These are phyloP conservation scores for Termitomyces sp. DNA, from an alignment of 768 basidiomycete species.

Conservation along the genomic window DNA sequence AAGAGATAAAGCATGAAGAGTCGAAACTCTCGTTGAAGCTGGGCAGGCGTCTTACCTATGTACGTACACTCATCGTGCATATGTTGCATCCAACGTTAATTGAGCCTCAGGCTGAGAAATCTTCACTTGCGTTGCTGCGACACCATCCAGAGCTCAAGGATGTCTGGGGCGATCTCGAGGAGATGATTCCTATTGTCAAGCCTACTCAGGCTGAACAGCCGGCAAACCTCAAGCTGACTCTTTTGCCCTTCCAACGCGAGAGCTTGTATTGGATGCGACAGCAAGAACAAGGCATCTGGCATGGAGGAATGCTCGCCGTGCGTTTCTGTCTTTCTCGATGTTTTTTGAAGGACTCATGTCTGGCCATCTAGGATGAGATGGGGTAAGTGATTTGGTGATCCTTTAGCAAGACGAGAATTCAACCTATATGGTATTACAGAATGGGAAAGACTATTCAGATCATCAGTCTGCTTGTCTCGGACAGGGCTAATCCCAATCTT, in stretches of 20 bases:
- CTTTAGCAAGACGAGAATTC: background rate
- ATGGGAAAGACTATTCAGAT: conserved; percentile 98
- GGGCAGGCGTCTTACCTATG: conserved; percentile 71
- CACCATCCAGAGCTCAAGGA: conserved; percentile 77
- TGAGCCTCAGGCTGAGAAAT: conserved; percentile 58
- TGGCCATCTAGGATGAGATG: conserved; percentile 71
- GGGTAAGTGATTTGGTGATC: conserved; percentile 54
- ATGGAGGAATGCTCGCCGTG: conserved; percentile 89
- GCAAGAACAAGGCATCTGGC: conserved; percentile 85
- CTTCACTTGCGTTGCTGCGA: conserved; percentile 51
- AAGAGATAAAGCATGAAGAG: conserved; percentile 40
- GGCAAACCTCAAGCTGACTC: conserved; percentile 69
- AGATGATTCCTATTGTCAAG: conserved; percentile 48
- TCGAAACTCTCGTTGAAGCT: conserved; percentile 44
- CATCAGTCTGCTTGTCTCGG: conserved; percentile 81
- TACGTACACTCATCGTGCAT: conserved; percentile 25
- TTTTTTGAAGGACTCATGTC: background rate
- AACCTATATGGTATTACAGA: conserved; percentile 26
- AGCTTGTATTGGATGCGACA: conserved; percentile 94
- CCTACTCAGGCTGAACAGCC: conserved; percentile 79
- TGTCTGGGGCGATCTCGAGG: conserved; percentile 85
- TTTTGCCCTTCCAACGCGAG: conserved; percentile 94
- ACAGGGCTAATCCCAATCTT: conserved; percentile 75
- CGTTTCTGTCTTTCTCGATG: conserved; percentile 19
- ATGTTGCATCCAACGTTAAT: background rate